phyloP scores from a whole-genome alignment of 2,329 filamentous ascomycete genomes.

The Knoxdaviesia proteae region DNA sequence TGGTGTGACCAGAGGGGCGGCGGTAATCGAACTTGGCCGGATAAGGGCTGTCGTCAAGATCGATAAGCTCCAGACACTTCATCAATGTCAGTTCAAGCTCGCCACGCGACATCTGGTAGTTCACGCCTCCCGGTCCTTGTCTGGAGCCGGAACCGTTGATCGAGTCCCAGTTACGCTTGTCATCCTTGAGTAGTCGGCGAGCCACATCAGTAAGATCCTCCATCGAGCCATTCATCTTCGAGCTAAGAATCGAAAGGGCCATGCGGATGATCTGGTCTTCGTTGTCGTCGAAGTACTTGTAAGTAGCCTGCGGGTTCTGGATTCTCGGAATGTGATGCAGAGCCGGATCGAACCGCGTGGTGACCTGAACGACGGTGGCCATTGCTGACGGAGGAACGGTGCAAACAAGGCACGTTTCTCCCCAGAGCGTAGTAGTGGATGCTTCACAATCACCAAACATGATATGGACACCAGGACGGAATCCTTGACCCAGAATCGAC shows the following conservation, averaged over 20 bases:
- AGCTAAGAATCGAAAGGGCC: constrained; percentile 41
- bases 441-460: constrained; percentile 53
- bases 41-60: constrained; percentile 53
- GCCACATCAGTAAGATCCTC: constrained; percentile 42
- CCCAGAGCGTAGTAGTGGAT: constrained; percentile 62
- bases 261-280: constrained; percentile 48
- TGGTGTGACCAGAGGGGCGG: constrained; percentile 49
- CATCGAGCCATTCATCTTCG: constrained; percentile 42
- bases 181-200: constrained; percentile 28
- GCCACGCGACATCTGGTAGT: constrained; percentile 19
- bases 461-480: constrained; percentile 57
- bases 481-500: constrained; percentile 61
- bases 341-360: constrained; percentile 15
- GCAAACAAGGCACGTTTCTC: constrained; percentile 59
- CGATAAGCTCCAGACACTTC: constrained; percentile 57
- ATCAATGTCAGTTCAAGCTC: constrained; percentile 50
- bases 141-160: constrained; percentile 17
- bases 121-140: constrained; percentile 21
- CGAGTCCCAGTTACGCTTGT: constrained; percentile 19
- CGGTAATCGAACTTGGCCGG: constrained; percentile 46
- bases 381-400: constrained; percentile 50
- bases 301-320: constrained; percentile 25
- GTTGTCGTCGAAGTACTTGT: constrained; percentile 56
- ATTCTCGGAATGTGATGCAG: constrained; percentile 6
- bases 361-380: constrained; percentile 49